Percentiles rank a stretch among this genome's conserved stretches.
Evolutionary conservation across 106 monocot species (phyloP).

Genomic region (Allium sativum): DNA sequence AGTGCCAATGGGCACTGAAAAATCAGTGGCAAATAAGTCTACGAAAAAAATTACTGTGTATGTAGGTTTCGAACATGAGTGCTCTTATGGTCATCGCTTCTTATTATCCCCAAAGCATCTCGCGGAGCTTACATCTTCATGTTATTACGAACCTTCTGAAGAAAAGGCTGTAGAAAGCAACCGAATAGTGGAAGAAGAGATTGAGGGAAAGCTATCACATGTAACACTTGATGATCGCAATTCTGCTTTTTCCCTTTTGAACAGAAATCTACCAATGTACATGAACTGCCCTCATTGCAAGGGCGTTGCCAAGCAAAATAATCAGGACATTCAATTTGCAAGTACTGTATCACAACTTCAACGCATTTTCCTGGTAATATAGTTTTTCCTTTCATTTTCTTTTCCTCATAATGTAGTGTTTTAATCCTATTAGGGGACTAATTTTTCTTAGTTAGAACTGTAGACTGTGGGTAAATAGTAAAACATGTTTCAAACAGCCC

Average conservation of each 20-base stretch:
- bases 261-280: constrained; percentile 74
- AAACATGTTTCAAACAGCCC: too few species aligned
- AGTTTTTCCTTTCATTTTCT: neutral
- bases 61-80: constrained; percentile 95
- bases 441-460: too few species aligned
- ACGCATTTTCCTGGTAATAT: constrained; percentile 76
- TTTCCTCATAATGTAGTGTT: too few species aligned
- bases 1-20: constrained; percentile 44
- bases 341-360: constrained; percentile 88
- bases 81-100: constrained; percentile 85
- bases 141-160: constrained; percentile 20
- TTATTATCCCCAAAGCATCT: constrained; percentile 70
- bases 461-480: too few species aligned
- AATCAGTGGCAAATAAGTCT: constrained; percentile 22
- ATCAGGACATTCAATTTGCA: constrained; percentile 58
- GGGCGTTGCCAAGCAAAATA: constrained; percentile 19
- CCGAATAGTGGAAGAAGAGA: constrained; percentile 11
- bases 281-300: constrained; percentile 94
- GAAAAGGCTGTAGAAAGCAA: constrained; percentile 19
- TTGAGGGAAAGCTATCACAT: constrained; percentile 21
- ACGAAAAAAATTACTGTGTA: constrained; percentile 31
- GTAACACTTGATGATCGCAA: constrained; percentile 34
- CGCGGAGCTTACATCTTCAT: constrained; percentile 33
- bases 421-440: too few species aligned
- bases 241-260: constrained; percentile 53